These are phyloP conservation scores for Biscogniauxia mediterranea DNA, from an alignment of 2,329 filamentous ascomycete species.

Conservation along the genomic window DNA sequence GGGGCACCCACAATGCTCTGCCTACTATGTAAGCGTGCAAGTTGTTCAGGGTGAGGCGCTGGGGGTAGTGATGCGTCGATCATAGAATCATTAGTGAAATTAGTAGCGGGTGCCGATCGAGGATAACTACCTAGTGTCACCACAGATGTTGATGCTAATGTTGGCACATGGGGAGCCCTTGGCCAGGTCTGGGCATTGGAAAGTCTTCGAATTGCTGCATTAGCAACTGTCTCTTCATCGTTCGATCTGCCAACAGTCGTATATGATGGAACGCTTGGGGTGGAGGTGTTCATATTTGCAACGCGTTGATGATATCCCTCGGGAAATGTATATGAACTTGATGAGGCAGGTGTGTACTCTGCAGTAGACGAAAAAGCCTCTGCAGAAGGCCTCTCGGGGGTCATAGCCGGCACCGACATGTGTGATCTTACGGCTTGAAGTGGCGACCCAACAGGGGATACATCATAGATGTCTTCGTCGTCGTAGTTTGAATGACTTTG, in stretches of 20 bases:
- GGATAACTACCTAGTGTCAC: slow-evolving; percentile 35
- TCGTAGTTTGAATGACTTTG: slow-evolving; percentile 10
- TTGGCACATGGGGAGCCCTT: slow-evolving; percentile 28
- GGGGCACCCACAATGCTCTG: slow-evolving; percentile 37
- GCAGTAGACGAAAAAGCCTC: slow-evolving; percentile 22
- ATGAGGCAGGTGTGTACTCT: slow-evolving; percentile 24
- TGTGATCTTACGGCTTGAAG: slow-evolving; percentile 25
- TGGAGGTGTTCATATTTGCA: slow-evolving; percentile 9
- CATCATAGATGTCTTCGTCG: slow-evolving; percentile 30
- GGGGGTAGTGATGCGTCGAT: slow-evolving; percentile 38
- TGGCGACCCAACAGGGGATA: slow-evolving; percentile 25
- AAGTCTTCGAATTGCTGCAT: slow-evolving; percentile 25
- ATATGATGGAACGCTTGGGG: slow-evolving; percentile 19
- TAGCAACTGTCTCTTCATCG: slow-evolving; percentile 7
- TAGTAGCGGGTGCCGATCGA: slow-evolving; percentile 40
- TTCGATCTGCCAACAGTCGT: slow-evolving; percentile 7
- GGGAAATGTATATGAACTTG: slow-evolving; percentile 17
- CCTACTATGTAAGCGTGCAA: slow-evolving; percentile 38
- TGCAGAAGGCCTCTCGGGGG: slow-evolving; percentile 21
- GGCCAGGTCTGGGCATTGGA: slow-evolving; percentile 49
- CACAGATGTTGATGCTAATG: slow-evolving; percentile 18
- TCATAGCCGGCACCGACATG: slow-evolving; percentile 26
- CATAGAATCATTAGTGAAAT: slow-evolving; percentile 33
- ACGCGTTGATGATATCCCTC: slow-evolving; percentile 17
- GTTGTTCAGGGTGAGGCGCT: slow-evolving; percentile 39